Evolutionary conservation across 495 filamentous ascomycete species (phyloP), one percentile per base, ranked within the genome.

Genomic region (Peziza echinospora): DNA sequence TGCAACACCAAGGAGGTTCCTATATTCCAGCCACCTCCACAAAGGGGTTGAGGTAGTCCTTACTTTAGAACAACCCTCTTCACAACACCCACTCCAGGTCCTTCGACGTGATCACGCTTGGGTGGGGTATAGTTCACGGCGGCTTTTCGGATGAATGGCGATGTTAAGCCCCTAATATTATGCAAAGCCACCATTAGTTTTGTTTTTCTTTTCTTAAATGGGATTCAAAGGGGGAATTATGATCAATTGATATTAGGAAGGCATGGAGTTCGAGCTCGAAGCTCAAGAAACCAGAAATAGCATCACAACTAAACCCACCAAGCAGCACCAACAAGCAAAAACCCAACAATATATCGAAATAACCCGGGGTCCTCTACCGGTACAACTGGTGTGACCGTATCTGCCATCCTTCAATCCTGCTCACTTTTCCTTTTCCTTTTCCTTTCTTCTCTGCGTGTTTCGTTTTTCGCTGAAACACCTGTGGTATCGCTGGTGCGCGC

Each of bases 281-380:
- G n/a, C n/a, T n/a, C n/a, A n/a, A n/a, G n/a, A n/a, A n/a, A n/a
- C n/a, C n/a, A n/a, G n/a, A n/a, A n/a, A n/a, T n/a, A n/a, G n/a
- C n/a, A n/a, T n/a, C n/a, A n/a, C 26, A 8, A 17, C 13, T 37
- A 37, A 21, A 45, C 24, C 3, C 43, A 59, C 87, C 89, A 97
- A 56, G 84, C 84, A 43, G 84, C 66, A 34, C 84, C 84, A 51
- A 97, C 84, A 52, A 93, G 72, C 49, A 94, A 71, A 70, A 94
- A 94, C 50, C 81, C 82, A 44, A 86, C 68, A 5, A 48, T 46
- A 52, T 52, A 59, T 34, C 53, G 52, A 21, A 59, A 21, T 23
- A 53, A 17, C 10, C 54, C 44, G 34, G 54, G 54, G 37, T 57
- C 47, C 41, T 57, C 45, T 5, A 7, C 30, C 3, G 30, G 4